These are phyloP conservation scores for Chloris gayana DNA, from an alignment of 176 grass and related monocot species.

Conservation along the genomic window DNA sequence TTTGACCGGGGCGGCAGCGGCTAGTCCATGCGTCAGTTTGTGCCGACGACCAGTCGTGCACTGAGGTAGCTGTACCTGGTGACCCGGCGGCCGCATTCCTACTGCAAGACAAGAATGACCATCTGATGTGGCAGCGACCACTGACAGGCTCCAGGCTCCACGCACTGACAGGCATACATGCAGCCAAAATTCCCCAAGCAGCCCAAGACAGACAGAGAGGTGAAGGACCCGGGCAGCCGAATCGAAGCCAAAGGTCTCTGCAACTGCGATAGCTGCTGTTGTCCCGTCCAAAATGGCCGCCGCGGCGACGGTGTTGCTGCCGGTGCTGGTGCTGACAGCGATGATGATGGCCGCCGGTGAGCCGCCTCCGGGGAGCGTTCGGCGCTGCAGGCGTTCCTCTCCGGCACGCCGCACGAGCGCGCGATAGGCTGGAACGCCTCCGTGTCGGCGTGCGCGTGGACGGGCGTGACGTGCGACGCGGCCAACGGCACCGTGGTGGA, in stretches of 20 bases:
- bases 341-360: constrained; percentile 17
- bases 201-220: not conserved
- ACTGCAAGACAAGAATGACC: no score
- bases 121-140: no score
- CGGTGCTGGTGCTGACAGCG: not conserved
- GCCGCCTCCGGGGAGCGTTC: constrained; percentile 43
- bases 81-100: not conserved
- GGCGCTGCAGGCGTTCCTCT: constrained; percentile 63
- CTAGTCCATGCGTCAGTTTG: not conserved
- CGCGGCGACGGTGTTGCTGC: not conserved
- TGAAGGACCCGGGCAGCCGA: not conserved
- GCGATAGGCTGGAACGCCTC: constrained; percentile 52
- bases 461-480: constrained; percentile 61
- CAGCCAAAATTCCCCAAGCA: no score
- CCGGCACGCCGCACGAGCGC: constrained; percentile 54
- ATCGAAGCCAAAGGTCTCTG: not conserved
- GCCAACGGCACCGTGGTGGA: constrained; percentile 46
- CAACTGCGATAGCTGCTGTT: not conserved
- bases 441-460: constrained; percentile 61
- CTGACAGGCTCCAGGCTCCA: not conserved
- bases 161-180: not conserved
- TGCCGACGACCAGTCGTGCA: not conserved
- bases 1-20: not conserved
- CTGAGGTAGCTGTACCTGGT: not conserved
- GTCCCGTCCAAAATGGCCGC: not conserved